Conservation (phyloP, 177 flowering plant species). For the Telopea speciosissima region DNA sequence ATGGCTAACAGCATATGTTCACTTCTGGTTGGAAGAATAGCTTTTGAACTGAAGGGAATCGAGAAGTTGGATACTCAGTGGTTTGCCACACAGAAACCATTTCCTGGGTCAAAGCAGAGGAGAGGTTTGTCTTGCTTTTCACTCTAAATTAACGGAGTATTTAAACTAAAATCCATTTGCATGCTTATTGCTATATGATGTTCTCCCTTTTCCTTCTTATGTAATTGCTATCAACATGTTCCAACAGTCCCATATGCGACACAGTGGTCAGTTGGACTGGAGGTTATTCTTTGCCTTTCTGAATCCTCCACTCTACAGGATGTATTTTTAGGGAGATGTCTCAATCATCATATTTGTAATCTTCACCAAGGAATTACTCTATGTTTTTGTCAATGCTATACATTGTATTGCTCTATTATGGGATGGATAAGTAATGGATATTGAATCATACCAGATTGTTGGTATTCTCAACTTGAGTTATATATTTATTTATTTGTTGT, state of each 20-base stretch:
- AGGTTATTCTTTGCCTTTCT: neutral
- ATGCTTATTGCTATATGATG: neutral
- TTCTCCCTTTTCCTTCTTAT: neutral
- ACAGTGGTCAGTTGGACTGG: neutral
- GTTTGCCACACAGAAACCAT: conserved; percentile 64
- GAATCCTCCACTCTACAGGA: neutral
- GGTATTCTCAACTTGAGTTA: neutral
- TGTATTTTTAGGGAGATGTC: neutral
- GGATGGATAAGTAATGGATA: too few relatives aligned
- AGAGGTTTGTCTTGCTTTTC: conserved; percentile 44
- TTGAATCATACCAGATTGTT: too few relatives aligned
- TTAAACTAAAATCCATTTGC: neutral
- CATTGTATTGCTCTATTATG: too few relatives aligned
- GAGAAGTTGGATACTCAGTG: conserved; percentile 90
- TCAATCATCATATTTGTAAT: neutral
- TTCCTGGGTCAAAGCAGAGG: conserved; percentile 53
- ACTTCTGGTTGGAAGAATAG: conserved; percentile 55
- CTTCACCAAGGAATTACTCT: neutral
- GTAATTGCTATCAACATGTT: neutral
- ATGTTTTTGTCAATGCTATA: too few relatives aligned
- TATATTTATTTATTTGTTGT: neutral
- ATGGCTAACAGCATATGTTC: conserved; percentile 21
- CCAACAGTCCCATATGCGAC: neutral
- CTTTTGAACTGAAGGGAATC: conserved; percentile 75
- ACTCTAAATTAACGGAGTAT: neutral